A percentile compares a stretch with the other conserved stretches of the same genome.
Conservation (phyloP, 805 yeast species). For the Torulaspora maleeae region DNA sequence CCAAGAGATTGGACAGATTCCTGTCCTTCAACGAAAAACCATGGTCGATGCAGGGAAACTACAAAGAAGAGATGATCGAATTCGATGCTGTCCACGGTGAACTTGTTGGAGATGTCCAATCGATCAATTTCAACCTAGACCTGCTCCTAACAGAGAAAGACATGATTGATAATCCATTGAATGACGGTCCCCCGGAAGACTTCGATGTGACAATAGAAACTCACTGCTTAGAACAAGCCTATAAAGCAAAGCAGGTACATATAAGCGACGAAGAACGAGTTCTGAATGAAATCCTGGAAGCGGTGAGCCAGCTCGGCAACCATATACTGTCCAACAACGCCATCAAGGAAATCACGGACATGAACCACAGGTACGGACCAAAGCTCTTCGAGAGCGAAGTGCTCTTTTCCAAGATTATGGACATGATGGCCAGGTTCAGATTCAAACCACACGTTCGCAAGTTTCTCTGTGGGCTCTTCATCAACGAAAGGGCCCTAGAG, state of each 20-base stretch:
- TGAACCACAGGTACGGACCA: slow-evolving; percentile 48
- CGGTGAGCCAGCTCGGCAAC: slow-evolving; percentile 54
- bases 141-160: slow-evolving; percentile 24
- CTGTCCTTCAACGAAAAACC: slow-evolving; percentile 28
- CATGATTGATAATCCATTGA: slow-evolving; percentile 25
- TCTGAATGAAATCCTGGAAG: slow-evolving; percentile 30
- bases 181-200: slow-evolving; percentile 17
- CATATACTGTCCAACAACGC: slow-evolving; percentile 51
- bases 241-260: slow-evolving; percentile 5
- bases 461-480: slow-evolving; percentile 61
- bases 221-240: slow-evolving; percentile 11
- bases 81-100: slow-evolving; percentile 18
- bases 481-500: slow-evolving; percentile 50
- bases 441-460: slow-evolving; percentile 60
- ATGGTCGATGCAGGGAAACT: slow-evolving; percentile 19
- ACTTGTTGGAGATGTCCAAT: slow-evolving; percentile 14
- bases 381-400: slow-evolving; percentile 50
- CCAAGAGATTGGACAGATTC: slow-evolving; percentile 34
- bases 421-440: slow-evolving; percentile 50
- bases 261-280: slow-evolving; percentile 29
- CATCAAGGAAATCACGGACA: slow-evolving; percentile 49
- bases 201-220: slow-evolving; percentile 6
- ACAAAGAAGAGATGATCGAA: slow-evolving; percentile 20
- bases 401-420: slow-evolving; percentile 49
- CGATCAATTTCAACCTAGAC: slow-evolving; percentile 24